Percentiles rank a stretch among this genome's conserved stretches.
phyloP scores from a whole-genome alignment of 108 stramenopile species.

The Nannochloropsis gaditana region DNA sequence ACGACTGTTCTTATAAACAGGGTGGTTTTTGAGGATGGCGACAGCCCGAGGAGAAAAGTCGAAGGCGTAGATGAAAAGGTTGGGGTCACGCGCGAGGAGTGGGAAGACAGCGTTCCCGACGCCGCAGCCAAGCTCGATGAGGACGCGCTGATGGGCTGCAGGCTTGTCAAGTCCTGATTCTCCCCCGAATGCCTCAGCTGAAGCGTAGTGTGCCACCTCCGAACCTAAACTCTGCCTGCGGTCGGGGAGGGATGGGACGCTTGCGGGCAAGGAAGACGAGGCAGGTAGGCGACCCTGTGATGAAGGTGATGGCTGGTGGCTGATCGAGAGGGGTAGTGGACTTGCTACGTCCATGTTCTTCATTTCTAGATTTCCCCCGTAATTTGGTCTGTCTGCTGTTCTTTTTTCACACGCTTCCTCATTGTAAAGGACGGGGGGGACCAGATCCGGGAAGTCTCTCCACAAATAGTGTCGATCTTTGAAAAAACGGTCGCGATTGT shows the following conservation, averaged over 20 bases:
- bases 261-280: background rate
- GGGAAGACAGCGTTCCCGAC: constrained; percentile 56
- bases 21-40: constrained; percentile 32
- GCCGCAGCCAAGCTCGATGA: constrained; percentile 54
- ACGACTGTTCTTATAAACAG: constrained; percentile 32
- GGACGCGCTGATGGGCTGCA: constrained; percentile 1
- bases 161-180: background rate
- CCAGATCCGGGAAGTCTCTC: constrained; percentile 27
- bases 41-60: constrained; percentile 33
- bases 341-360: background rate
- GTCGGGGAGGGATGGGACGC: background rate
- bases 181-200: background rate
- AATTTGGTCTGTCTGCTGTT: too few relatives aligned
- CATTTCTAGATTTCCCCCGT: background rate
- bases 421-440: background rate
- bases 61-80: constrained; percentile 30
- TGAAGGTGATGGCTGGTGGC: background rate
- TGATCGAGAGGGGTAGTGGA: background rate
- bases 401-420: background rate
- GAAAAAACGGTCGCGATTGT: constrained; percentile 44
- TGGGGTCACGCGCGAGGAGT: constrained; percentile 41
- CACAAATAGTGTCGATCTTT: constrained; percentile 54
- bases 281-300: background rate
- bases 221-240: background rate
- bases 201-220: background rate